These are phyloP conservation scores for Lonicera japonica DNA, from an alignment of 129 eudicot genomes.

Conservation along the genomic window DNA sequence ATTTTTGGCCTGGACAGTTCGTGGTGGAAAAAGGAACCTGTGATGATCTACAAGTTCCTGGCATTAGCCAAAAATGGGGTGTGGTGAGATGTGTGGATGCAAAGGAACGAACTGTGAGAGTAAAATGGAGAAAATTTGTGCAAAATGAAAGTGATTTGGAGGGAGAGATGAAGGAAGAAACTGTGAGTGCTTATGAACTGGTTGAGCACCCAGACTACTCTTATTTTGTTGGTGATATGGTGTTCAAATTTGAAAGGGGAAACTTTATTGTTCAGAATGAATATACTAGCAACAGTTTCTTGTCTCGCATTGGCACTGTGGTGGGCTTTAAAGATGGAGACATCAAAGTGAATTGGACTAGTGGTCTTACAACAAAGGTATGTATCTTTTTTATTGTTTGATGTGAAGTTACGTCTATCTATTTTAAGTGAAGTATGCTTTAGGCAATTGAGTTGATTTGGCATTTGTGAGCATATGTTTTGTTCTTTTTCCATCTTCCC, in stretches of 20 bases:
- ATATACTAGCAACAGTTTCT: slow-evolving; percentile 10
- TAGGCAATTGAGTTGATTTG: neutral
- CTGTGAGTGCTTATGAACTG: slow-evolving; percentile 82
- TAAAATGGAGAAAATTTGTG: slow-evolving; percentile 38
- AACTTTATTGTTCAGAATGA: slow-evolving; percentile 11
- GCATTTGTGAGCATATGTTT: neutral
- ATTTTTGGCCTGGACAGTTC: slow-evolving; percentile 75
- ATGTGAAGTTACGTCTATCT: neutral
- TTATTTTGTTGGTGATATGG: slow-evolving; percentile 60
- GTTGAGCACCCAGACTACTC: slow-evolving; percentile 80
- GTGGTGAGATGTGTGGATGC: slow-evolving; percentile 63
- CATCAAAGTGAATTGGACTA: slow-evolving; percentile 83
- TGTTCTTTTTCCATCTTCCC: neutral
- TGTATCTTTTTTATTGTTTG: slow-evolving; percentile 2
- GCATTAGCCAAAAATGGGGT: slow-evolving; percentile 55
- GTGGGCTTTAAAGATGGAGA: slow-evolving; percentile 47
- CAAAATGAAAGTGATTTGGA: slow-evolving; percentile 15
- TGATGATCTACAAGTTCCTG: slow-evolving; percentile 32
- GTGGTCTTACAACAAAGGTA: slow-evolving; percentile 68
- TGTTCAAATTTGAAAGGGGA: slow-evolving; percentile 33
- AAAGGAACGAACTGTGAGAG: slow-evolving; percentile 74
- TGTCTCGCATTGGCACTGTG: slow-evolving; percentile 60
- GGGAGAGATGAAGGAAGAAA: slow-evolving; percentile 39
- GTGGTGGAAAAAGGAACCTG: slow-evolving; percentile 60
- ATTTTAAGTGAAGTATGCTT: neutral